Conservation (phyloP, 257 asterid species). For the Forsythia suspensa region DNA sequence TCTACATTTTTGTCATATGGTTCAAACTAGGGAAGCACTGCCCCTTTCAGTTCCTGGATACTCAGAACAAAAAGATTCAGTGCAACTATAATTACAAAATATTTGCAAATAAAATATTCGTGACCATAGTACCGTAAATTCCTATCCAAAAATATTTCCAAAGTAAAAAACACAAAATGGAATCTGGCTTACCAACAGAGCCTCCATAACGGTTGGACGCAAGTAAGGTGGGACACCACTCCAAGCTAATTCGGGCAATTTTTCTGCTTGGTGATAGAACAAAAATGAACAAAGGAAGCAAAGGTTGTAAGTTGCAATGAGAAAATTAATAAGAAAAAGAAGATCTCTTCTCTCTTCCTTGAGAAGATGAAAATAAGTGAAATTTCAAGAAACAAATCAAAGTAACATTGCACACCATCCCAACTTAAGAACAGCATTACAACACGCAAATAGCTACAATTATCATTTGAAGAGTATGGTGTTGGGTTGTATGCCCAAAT, state of each 20-base stretch:
- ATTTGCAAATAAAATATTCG: no score
- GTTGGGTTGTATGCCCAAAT: no score
- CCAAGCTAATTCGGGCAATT: constrained; percentile 92
- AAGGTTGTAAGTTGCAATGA: constrained; percentile 1
- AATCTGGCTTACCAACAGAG: constrained; percentile 76
- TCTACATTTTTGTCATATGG: background rate
- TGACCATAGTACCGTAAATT: background rate
- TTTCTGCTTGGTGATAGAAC: constrained; percentile 55
- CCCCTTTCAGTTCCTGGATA: constrained; percentile 7
- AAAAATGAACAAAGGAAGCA: background rate
- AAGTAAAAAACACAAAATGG: background rate
- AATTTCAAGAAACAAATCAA: background rate
- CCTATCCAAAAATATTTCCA: background rate
- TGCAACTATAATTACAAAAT: no score
- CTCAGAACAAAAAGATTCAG: constrained; percentile 1
- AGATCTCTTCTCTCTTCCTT: background rate
- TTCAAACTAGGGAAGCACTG: background rate
- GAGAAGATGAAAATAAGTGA: constrained; percentile 11
- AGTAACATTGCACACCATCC: background rate
- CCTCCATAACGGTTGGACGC: constrained; percentile 90
- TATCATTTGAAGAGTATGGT: background rate
- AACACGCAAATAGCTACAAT: constrained; percentile 11
- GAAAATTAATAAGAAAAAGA: background rate
- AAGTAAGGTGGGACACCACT: constrained; percentile 91
- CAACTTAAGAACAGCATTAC: background rate